Evolutionary conservation across 169 alveolate genomes (phyloP), one percentile per base, ranked within the genome.

Genomic region (Plasmodium vivax): DNA sequence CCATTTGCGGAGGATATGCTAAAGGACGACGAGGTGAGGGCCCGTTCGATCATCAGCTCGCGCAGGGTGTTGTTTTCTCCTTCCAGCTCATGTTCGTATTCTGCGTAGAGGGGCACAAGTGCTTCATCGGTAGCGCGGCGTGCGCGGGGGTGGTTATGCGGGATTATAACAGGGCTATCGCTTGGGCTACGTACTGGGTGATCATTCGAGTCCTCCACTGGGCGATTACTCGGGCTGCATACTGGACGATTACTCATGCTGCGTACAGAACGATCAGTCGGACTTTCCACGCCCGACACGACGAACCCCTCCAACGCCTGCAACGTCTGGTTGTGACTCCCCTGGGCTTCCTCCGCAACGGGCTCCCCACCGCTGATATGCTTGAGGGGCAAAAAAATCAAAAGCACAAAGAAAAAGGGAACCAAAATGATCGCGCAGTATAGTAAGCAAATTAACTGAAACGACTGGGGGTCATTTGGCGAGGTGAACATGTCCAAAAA

Each of bases 401-500:
- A 19, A 36, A 87, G 34, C 34, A 75, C 47, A 36, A 87, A 87
- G 43, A 77, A 75, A 87, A 87, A 87, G 19, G 93, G 93, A 16
- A 87, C 75, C 81, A 87, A 87, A 27, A 87, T 77, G 32, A 87
- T 36, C 23, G 82, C 12, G 62, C 93, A 87, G 19, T 87, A 87
- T 77, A 71, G 71, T 23, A 75, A 71, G 38, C 93, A 87, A 27
- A 45, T 79, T 54, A 75, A 19, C 81, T 87, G 93, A 34, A 87
- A 87, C 41, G 85, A 87, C 19, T 54, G 27, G 41, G 79, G 12
- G 56, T 87, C 93, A 34, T 58, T 56, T 36, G 27, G 51, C 43
- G 79, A 51, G 12, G 93, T 75, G 45, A 87, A 56, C 62, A 87
- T 19, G 62, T 87, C 93, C 71, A 87, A 87, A 79, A 87, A 75